Conservation (phyloP, 192 early-diverging fungal species). For the Thamnidium elegans region DNA sequence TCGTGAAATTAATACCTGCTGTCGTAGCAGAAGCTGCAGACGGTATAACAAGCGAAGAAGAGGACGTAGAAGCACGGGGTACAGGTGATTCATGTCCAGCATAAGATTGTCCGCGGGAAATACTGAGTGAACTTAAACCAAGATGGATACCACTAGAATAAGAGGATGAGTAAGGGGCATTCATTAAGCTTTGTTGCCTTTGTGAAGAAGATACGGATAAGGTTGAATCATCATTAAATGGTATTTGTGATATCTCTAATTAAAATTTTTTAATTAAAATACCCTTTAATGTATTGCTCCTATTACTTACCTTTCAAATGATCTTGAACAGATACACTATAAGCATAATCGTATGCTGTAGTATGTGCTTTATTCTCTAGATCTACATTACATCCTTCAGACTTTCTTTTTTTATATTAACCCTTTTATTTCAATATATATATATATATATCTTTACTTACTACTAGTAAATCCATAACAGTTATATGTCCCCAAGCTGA, state of each 20-base stretch:
- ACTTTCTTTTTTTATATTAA: neutral
- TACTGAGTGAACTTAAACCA: neutral
- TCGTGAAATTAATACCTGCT: neutral
- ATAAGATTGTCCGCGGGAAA: conserved; percentile 12
- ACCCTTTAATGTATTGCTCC: no score
- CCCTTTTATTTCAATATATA: no score
- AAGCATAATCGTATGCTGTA: conserved; percentile 32
- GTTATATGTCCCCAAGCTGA: conserved; percentile 37
- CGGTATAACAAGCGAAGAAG: conserved; percentile 17
- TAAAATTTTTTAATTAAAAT: neutral
- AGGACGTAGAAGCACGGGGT: conserved; percentile 24
- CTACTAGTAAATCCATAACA: conserved; percentile 34
- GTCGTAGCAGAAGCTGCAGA: neutral
- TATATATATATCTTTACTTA: neutral
- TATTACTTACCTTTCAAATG: conserved; percentile 28
- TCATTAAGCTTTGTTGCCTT: conserved; percentile 1
- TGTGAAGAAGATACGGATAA: conserved; percentile 7
- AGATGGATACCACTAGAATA: conserved; percentile 15
- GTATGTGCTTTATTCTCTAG: conserved; percentile 27
- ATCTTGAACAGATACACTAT: conserved; percentile 22
- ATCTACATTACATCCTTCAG: conserved; percentile 32
- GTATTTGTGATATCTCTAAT: conserved; percentile 20
- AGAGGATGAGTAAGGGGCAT: conserved; percentile 12
- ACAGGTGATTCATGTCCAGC: conserved; percentile 10
- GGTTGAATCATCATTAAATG: conserved; percentile 13